Evolutionary conservation across 2,329 filamentous ascomycete species (phyloP), one percentile per base, ranked within the genome.

Genomic region (Sporothrix phasma): DNA sequence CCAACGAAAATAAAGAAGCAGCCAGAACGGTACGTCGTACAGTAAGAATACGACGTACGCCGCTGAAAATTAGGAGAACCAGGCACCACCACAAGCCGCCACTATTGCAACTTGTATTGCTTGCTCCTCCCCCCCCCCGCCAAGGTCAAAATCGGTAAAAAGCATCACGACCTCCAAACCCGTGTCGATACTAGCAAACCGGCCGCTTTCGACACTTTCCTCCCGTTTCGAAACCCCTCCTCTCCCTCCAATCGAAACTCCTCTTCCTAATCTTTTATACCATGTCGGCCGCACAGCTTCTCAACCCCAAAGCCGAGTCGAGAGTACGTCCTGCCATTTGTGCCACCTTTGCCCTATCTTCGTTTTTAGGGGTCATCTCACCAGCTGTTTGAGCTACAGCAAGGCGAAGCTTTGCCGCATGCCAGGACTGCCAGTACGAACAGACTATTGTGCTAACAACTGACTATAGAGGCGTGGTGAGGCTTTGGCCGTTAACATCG

Each of bases 221-320:
- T 47, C 51, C n/a, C 22, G n/a, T 11, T 8, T 34, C 17, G 11
- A n/a, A n/a, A n/a, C n/a, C 15, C 13, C 24, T 17, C n/a, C 49
- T 22, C 24, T 37, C 11, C 41, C 31, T 37, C 24, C 47, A 56
- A 13, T 34, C 46, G 43, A 56, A 46, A 56, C 31, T n/a, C 26
- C 51, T 34, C 41, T 56, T 15, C 37, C 41, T 22, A n/a, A 39
- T 26, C 41, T 43, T 56, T 22, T 41, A 43, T n/a, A 72, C 69
- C 67, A 97, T 97, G 94, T 97, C 92, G 79, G 94, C 94, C 71
- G 92, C 94, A 74, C 93, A 97, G 81, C 87, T 99, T 73, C 88
- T 99, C 70, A 99, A 99, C 79, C 94, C 94, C 67, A 99, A 99
- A 83, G 94, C 94, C 73, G 94, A 99, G 81, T 97, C 92, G 72